Evolutionary conservation across 2,329 filamentous ascomycete genomes (phyloP).

Genomic region (Purpureocillium lavendulum): DNA sequence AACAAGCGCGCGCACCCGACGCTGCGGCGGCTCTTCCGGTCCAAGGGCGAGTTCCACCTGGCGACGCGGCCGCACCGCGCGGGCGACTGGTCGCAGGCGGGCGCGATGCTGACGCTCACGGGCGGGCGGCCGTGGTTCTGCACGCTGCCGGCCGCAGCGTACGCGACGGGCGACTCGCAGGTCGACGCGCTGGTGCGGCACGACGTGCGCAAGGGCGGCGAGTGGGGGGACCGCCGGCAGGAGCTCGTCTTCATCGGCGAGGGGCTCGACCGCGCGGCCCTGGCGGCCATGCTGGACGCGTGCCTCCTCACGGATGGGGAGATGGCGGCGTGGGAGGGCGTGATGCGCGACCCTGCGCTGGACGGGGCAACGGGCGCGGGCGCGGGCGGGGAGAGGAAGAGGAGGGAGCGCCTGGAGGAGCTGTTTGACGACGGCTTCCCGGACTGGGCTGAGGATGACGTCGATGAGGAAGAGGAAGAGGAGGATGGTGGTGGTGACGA

Average conservation of each 20-base stretch:
- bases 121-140: constrained; percentile 52
- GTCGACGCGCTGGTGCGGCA: constrained; percentile 39
- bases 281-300: constrained; percentile 46
- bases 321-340: constrained; percentile 40
- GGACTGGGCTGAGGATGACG: constrained; percentile 40
- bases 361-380: too few species aligned
- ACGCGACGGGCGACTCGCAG: constrained; percentile 36
- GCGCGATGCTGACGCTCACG: constrained; percentile 53
- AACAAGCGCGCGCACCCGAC: constrained; percentile 46
- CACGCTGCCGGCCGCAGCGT: constrained; percentile 43
- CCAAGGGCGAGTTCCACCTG: constrained; percentile 54
- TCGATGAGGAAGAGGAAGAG: constrained; percentile 22
- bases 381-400: too few species aligned
- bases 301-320: constrained; percentile 57
- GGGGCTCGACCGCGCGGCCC: constrained; percentile 40
- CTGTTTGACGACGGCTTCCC: constrained; percentile 53
- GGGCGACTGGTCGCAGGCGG: constrained; percentile 57
- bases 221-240: constrained; percentile 63
- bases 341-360: constrained; percentile 36
- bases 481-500: too few species aligned
- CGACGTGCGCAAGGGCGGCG: constrained; percentile 43
- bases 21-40: constrained; percentile 49
- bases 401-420: constrained; percentile 35
- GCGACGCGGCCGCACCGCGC: constrained; percentile 46
- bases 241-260: constrained; percentile 70